Conservation (phyloP, 495 filamentous ascomycete genomes). For the Xylaria grammica region DNA sequence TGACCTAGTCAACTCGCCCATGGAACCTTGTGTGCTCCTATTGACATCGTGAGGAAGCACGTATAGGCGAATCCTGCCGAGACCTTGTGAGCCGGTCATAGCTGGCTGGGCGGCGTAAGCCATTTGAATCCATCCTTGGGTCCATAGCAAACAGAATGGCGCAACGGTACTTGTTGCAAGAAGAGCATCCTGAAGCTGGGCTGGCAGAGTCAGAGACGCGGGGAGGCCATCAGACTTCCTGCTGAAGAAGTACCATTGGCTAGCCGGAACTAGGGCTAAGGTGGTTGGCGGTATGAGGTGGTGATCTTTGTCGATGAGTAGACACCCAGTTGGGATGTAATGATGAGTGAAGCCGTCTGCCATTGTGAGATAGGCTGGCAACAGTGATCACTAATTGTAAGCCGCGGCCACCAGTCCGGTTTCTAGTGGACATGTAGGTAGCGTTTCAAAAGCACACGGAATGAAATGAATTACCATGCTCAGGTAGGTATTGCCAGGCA, state of each 20-base stretch:
- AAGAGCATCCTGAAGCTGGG: constrained; percentile 37
- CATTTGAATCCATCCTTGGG: constrained; percentile 49
- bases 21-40: constrained; percentile 48
- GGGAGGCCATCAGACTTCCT: constrained; percentile 17
- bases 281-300: background rate
- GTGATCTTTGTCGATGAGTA: constrained; percentile 29
- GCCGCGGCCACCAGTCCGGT: background rate
- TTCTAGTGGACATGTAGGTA: background rate
- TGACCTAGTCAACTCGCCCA: constrained; percentile 46
- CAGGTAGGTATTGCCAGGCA: too few species aligned
- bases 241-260: constrained; percentile 28
- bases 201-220: constrained; percentile 22
- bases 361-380: background rate
- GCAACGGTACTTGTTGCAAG: constrained; percentile 34
- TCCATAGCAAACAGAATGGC: constrained; percentile 36
- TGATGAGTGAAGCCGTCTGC: constrained; percentile 27
- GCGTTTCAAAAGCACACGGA: too few species aligned
- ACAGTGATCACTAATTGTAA: background rate
- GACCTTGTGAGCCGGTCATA: constrained; percentile 16
- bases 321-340: constrained; percentile 46
- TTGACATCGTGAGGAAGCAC: constrained; percentile 71
- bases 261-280: background rate
- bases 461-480: too few species aligned
- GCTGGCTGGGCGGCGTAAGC: constrained; percentile 32
- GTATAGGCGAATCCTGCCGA: constrained; percentile 61